Evolutionary conservation across 768 basidiomycete genomes (phyloP).

Genomic region (Strobilomyces confusus): DNA sequence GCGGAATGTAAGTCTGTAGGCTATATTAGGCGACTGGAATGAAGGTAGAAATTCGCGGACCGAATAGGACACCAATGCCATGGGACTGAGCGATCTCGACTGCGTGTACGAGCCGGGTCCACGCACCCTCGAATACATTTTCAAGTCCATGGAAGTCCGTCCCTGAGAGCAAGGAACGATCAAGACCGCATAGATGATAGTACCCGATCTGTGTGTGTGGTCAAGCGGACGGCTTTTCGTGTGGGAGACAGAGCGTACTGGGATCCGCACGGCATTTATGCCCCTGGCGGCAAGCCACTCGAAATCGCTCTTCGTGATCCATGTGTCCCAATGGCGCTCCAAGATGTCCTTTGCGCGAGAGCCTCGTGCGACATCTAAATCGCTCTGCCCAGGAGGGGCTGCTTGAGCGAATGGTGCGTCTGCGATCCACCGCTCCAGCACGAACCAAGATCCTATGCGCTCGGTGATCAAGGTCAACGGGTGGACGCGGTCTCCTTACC

Average conservation of each 20-base stretch:
- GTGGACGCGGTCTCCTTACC: constrained; percentile 38
- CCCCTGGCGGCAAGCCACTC: constrained; percentile 50
- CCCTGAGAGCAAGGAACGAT: constrained; percentile 52
- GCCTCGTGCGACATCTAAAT: constrained; percentile 66
- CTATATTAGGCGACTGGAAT: constrained; percentile 16
- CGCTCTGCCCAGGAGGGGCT: constrained; percentile 53
- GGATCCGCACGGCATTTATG: constrained; percentile 58
- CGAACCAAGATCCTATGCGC: constrained; percentile 67
- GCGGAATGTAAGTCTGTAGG: constrained; percentile 67
- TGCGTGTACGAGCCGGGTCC: constrained; percentile 57
- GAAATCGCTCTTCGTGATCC: constrained; percentile 53
- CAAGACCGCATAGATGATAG: constrained; percentile 62
- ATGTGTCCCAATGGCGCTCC: constrained; percentile 48
- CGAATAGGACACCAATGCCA: constrained; percentile 72
- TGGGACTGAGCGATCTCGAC: constrained; percentile 52
- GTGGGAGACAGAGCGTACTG: constrained; percentile 47
- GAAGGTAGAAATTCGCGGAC: constrained; percentile 32
- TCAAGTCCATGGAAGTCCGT: constrained; percentile 61
- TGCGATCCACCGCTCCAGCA: constrained; percentile 74
- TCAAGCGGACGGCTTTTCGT: neutral
- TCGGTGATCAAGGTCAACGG: constrained; percentile 6
- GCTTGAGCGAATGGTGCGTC: constrained; percentile 55
- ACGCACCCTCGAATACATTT: constrained; percentile 58
- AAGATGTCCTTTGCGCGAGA: constrained; percentile 38
- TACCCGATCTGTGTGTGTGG: constrained; percentile 54